Conservation (phyloP, 495 filamentous ascomycete genomes). For the Opeltia flavorubescens region DNA sequence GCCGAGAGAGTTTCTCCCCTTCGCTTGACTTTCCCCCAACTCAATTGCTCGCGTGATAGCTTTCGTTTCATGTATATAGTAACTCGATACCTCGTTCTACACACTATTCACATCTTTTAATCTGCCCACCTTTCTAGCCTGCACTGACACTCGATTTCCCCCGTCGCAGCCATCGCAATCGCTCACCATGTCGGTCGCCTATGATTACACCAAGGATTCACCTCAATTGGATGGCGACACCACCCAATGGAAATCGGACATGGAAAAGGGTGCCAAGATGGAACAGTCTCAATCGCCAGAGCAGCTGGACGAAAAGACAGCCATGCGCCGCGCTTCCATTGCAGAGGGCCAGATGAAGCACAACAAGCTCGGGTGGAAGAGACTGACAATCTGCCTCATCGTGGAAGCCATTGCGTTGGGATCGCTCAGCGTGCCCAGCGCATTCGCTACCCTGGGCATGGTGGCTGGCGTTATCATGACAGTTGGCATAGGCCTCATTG, state of each 20-base stretch:
- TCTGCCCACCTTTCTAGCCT: too few relatives aligned
- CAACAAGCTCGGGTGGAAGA: constrained; percentile 25
- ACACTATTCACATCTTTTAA: too few relatives aligned
- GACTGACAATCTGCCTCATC: constrained; percentile 32
- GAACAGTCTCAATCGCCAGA: not conserved
- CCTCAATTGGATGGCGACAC: not conserved
- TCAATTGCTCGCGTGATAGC: too few relatives aligned
- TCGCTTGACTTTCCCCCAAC: too few relatives aligned
- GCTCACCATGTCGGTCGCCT: not conserved
- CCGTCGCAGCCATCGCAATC: too few relatives aligned
- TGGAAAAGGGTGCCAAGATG: not conserved
- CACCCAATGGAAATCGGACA: not conserved
- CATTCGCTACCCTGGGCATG: constrained; percentile 48
- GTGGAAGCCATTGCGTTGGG: constrained; percentile 54
- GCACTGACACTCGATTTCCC: too few relatives aligned
- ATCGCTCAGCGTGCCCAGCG: constrained; percentile 43
- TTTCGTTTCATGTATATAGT: too few relatives aligned
- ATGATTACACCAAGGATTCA: not conserved
- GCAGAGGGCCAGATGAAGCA: constrained; percentile 14
- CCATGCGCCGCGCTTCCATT: constrained; percentile 5
- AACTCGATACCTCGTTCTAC: too few relatives aligned
- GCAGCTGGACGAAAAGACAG: not conserved
- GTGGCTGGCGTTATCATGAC: constrained; percentile 38
- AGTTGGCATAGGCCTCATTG: constrained; percentile 40
- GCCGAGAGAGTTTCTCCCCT: too few relatives aligned